Evolutionary conservation across 2,329 filamentous ascomycete genomes (phyloP).

Genomic region (Amphichorda felina): DNA sequence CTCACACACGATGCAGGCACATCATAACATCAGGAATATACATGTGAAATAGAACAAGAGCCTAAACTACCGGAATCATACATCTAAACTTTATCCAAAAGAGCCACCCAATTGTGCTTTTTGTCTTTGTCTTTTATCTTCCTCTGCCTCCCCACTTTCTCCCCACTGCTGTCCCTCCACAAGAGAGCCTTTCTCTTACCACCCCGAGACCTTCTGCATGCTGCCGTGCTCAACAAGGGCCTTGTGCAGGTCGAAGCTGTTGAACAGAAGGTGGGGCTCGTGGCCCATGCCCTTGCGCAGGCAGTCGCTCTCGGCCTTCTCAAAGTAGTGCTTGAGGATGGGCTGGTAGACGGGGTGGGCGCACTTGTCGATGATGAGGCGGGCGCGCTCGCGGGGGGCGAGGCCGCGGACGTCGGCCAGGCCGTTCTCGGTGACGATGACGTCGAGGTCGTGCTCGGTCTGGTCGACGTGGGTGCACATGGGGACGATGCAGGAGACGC

Average conservation of each 20-base stretch:
- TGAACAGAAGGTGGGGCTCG: conserved; percentile 78
- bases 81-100: too few relatives aligned
- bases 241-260: conserved; percentile 82
- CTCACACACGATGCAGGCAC: too few relatives aligned
- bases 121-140: too few relatives aligned
- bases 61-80: too few relatives aligned
- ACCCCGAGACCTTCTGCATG: conserved; percentile 67
- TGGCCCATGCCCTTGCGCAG: conserved; percentile 80
- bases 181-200: conserved; percentile 24
- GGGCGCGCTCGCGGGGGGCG: conserved; percentile 65
- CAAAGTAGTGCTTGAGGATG: conserved; percentile 72
- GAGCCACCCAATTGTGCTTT: too few relatives aligned
- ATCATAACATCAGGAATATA: too few relatives aligned
- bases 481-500: conserved; percentile 80
- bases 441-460: conserved; percentile 84
- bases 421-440: conserved; percentile 67
- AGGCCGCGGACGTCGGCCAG: conserved; percentile 78
- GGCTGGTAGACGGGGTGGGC: conserved; percentile 76
- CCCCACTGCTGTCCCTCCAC: too few relatives aligned
- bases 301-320: conserved; percentile 79
- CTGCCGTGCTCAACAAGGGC: conserved; percentile 72
- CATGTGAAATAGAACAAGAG: too few relatives aligned
- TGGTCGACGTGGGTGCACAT: conserved; percentile 90
- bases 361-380: conserved; percentile 79
- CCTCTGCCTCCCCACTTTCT: too few relatives aligned